phyloP scores from a whole-genome alignment of 1,284 basidiomycete genomes.

The Cryptococcus sp. region DNA sequence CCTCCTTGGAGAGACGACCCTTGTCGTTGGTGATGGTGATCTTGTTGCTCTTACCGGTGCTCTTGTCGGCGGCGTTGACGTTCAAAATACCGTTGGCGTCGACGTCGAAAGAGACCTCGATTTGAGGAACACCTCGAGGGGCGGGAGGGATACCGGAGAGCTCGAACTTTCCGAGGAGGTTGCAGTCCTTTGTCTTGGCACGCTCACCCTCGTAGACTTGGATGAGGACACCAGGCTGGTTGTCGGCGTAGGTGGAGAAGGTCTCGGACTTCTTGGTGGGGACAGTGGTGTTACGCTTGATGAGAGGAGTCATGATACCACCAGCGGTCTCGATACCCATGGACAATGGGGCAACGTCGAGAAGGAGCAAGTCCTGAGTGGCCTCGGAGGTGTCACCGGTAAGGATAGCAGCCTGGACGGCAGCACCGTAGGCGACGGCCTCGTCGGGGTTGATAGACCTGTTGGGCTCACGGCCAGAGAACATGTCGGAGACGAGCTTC shows the following conservation, averaged over 20 bases:
- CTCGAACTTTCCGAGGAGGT: slow-evolving; percentile 98
- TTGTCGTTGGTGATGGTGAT: slow-evolving; percentile 99
- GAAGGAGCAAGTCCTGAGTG: slow-evolving; percentile 93
- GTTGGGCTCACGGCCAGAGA: slow-evolving; percentile 95
- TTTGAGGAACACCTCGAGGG: slow-evolving; percentile 96
- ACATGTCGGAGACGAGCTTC: slow-evolving; percentile 96
- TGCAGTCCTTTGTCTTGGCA: slow-evolving; percentile 99
- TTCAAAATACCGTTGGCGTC: slow-evolving; percentile 98
- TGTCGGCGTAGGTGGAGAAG: slow-evolving; percentile 99
- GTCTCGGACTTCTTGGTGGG: slow-evolving; percentile 99
- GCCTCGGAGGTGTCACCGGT: slow-evolving; percentile 98
- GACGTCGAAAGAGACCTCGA: slow-evolving; percentile 98
- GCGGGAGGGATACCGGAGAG: slow-evolving; percentile 96
- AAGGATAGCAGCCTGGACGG: slow-evolving; percentile 94
- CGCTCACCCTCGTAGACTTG: slow-evolving; percentile 99
- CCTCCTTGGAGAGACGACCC: slow-evolving; percentile 96
- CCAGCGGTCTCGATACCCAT: slow-evolving; percentile 98
- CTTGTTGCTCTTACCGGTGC: slow-evolving; percentile 79
- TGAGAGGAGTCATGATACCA: slow-evolving; percentile 97
- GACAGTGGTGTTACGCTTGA: slow-evolving; percentile 91
- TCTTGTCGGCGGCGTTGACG: slow-evolving; percentile 90
- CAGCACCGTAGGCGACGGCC: slow-evolving; percentile 93
- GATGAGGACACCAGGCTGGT: slow-evolving; percentile 98
- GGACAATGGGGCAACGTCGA: slow-evolving; percentile 95
- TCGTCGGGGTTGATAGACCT: slow-evolving; percentile 98